Percentiles rank a stretch among this genome's conserved stretches.
Conservation (phyloP, 495 filamentous ascomycete genomes). For the Neurospora sp. region DNA sequence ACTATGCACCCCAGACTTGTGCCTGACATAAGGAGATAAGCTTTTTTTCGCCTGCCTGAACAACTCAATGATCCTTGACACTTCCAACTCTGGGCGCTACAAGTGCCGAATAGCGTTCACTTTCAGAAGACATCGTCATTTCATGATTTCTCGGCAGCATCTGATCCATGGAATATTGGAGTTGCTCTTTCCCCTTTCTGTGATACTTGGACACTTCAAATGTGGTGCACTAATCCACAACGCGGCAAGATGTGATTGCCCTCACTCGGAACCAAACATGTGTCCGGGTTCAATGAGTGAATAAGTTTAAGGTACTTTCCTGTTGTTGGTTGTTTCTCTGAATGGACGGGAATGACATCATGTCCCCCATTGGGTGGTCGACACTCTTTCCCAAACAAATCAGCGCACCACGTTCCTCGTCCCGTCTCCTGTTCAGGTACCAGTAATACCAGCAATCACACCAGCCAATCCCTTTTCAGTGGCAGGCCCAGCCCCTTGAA, state of each 20-base stretch:
- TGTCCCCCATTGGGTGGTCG: not conserved
- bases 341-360: not conserved
- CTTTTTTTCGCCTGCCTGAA: not conserved
- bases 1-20: not conserved
- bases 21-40: not conserved
- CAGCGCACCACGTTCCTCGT: not conserved
- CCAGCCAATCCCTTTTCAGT: not conserved
- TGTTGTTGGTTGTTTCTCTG: not conserved
- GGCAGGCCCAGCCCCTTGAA: not conserved
- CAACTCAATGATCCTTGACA: not conserved
- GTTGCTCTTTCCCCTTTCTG: not conserved
- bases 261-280: not conserved
- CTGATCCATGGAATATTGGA: not conserved
- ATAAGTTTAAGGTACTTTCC: not conserved
- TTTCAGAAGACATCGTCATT: not conserved
- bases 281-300: not conserved
- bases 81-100: not conserved
- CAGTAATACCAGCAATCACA: not conserved
- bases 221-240: not conserved
- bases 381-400: not conserved
- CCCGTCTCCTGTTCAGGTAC: not conserved
- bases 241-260: not conserved
- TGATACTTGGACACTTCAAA: not conserved
- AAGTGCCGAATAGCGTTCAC: not conserved
- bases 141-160: not conserved